A percentile compares a stretch with the other conserved stretches of the same genome.
Conservation (phyloP, 2,329 filamentous ascomycete genomes). For the Pseudogymnoascus pannorum region DNA sequence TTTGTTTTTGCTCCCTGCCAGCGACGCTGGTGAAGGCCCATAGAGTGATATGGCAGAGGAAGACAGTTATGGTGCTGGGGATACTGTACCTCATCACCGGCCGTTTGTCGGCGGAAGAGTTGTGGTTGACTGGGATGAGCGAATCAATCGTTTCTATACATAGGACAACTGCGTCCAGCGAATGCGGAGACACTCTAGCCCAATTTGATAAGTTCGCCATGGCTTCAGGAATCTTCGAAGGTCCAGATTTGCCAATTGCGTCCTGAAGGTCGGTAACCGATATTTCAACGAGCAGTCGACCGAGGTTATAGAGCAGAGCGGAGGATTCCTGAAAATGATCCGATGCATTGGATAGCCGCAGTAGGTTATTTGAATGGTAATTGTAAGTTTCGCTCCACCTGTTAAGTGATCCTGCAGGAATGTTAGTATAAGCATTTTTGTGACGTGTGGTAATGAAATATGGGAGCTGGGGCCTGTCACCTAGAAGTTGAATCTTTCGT, state of each 20-base stretch:
- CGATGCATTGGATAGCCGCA: conserved; percentile 5
- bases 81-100: conserved; percentile 15
- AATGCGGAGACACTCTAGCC: conserved; percentile 12
- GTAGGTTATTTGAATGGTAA: not conserved
- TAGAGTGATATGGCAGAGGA: conserved; percentile 20
- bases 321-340: conserved; percentile 17
- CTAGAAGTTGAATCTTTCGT: not conserved
- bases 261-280: conserved; percentile 19
- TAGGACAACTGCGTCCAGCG: conserved; percentile 16
- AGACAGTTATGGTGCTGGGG: conserved; percentile 19
- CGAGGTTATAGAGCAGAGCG: conserved; percentile 16
- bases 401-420: not conserved
- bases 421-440: not conserved
- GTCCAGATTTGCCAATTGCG: conserved; percentile 19
- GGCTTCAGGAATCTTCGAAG: conserved; percentile 13
- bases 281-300: conserved; percentile 17
- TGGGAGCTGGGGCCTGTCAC: not conserved
- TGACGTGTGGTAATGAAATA: not conserved
- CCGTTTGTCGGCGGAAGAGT: not conserved
- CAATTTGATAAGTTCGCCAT: conserved; percentile 17
- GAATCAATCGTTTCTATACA: conserved; percentile 17
- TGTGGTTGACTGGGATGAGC: conserved; percentile 5
- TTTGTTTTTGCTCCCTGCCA: conserved; percentile 8
- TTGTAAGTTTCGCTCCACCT: not conserved
- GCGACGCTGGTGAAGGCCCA: conserved; percentile 19